These are phyloP conservation scores for Cladorrhinum samala DNA, from an alignment of 495 filamentous ascomycete genomes.

Conservation along the genomic window DNA sequence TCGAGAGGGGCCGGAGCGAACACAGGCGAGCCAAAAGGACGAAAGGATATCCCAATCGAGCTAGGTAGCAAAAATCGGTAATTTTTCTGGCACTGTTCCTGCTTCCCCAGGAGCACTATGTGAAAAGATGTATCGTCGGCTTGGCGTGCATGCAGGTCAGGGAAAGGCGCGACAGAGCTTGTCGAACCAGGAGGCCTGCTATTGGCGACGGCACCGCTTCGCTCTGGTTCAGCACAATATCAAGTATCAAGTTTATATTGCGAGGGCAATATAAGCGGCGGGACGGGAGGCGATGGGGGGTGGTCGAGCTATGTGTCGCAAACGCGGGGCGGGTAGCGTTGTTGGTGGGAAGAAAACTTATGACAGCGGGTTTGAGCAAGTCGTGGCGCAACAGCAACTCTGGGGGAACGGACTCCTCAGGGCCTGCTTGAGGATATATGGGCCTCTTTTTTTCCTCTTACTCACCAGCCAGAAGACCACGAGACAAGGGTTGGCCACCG, in stretches of 20 bases:
- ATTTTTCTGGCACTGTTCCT: conserved; percentile 28
- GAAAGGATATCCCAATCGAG: conserved; percentile 31
- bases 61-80: conserved; percentile 28
- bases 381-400: conserved; percentile 3
- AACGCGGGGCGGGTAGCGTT: conserved; percentile 14
- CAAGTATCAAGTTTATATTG: conserved; percentile 35
- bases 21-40: conserved; percentile 27
- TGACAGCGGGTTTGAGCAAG: conserved; percentile 18
- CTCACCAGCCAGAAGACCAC: conserved; percentile 15
- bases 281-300: conserved; percentile 28
- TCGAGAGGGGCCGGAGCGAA: conserved; percentile 28
- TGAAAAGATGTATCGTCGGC: conserved; percentile 23
- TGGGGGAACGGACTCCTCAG: conserved; percentile 22
- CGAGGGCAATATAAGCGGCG: conserved; percentile 33
- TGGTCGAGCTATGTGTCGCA: conserved; percentile 8
- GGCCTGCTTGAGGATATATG: conserved; percentile 31
- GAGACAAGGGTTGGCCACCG: conserved; percentile 17
- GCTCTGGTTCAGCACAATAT: conserved; percentile 32
- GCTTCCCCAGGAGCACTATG: conserved; percentile 24
- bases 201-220: conserved; percentile 26
- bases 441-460: conserved; percentile 16
- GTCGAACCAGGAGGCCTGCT: conserved; percentile 21
- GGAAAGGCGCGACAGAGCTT: conserved; percentile 23
- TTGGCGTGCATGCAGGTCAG: conserved; percentile 34
- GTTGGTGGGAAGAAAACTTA: conserved; percentile 9